Percentiles rank a stretch among this genome's conserved stretches.
These are phyloP conservation scores for Cercospora brassicicola DNA, from an alignment of 2,329 filamentous ascomycete genomes.

Conservation along the genomic window DNA sequence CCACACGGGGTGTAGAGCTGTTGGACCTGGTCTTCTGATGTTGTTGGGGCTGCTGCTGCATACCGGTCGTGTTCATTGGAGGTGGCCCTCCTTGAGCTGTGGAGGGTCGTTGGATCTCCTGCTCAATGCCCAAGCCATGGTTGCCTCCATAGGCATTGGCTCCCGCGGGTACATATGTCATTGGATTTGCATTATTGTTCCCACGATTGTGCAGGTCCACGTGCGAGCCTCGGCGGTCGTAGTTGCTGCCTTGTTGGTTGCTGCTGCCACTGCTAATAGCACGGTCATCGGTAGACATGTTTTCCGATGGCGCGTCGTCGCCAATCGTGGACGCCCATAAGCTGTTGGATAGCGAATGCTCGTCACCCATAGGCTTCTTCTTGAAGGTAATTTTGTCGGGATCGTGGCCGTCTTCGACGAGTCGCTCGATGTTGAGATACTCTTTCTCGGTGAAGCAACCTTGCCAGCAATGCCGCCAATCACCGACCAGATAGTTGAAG, in stretches of 20 bases:
- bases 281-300: conserved; percentile 20
- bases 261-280: conserved; percentile 26
- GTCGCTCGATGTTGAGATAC: conserved; percentile 30
- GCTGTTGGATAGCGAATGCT: conserved; percentile 22
- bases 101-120: conserved; percentile 22
- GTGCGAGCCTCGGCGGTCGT: conserved; percentile 16
- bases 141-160: conserved; percentile 17
- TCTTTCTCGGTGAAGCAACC: conserved; percentile 86
- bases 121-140: conserved; percentile 25
- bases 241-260: conserved; percentile 21
- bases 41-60: conserved; percentile 12
- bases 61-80: conserved; percentile 13
- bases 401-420: conserved; percentile 30
- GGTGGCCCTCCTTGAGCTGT: conserved; percentile 23
- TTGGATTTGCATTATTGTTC: conserved; percentile 26
- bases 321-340: conserved; percentile 21
- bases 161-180: conserved; percentile 30
- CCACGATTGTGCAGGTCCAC: conserved; percentile 19
- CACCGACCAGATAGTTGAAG: conserved; percentile 90
- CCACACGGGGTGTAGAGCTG: conserved; percentile 24
- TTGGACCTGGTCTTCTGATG: conserved; percentile 20
- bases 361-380: conserved; percentile 19
- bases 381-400: conserved; percentile 12
- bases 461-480: conserved; percentile 97
- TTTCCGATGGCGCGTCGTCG: conserved; percentile 17